Percentiles rank a stretch among this genome's conserved stretches.
phyloP scores from a whole-genome alignment of 2,329 filamentous ascomycete genomes.

The Sporothrix luriei region DNA sequence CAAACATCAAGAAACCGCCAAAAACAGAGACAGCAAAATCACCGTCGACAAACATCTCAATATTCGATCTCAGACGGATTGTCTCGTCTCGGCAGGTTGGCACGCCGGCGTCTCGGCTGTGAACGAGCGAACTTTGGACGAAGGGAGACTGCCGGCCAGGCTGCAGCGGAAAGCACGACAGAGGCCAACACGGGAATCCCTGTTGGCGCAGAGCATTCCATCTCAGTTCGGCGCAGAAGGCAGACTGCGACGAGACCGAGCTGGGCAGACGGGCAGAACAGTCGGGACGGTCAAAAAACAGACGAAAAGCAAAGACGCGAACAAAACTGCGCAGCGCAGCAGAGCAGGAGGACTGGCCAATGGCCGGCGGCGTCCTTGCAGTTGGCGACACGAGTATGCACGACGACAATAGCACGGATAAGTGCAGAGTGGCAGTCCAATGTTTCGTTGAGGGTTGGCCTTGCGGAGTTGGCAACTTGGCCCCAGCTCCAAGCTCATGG shows the following conservation, averaged over 20 bases:
- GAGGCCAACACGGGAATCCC: not conserved
- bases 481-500: conserved; percentile 1
- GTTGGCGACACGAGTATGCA: conserved; percentile 12
- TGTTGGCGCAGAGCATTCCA: not conserved
- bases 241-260: conserved; percentile 1
- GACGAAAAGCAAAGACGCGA: not conserved
- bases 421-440: not conserved
- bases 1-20: not conserved
- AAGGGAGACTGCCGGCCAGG: conserved; percentile 5
- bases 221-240: not conserved
- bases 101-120: conserved; percentile 1
- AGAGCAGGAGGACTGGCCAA: not conserved
- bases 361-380: not conserved
- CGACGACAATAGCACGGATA: conserved; percentile 7
- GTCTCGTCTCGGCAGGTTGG: conserved; percentile 14
- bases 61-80: not conserved
- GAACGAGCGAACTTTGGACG: conserved; percentile 8
- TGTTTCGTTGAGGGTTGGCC: too few species aligned
- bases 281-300: not conserved
- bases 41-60: too few species aligned
- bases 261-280: not conserved
- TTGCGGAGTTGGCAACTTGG: not conserved
- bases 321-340: conserved; percentile 21
- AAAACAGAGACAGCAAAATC: not conserved
- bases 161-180: not conserved